Evolutionary conservation across 208 protist species (phyloP).

Genomic region (Leishmania tropica): DNA sequence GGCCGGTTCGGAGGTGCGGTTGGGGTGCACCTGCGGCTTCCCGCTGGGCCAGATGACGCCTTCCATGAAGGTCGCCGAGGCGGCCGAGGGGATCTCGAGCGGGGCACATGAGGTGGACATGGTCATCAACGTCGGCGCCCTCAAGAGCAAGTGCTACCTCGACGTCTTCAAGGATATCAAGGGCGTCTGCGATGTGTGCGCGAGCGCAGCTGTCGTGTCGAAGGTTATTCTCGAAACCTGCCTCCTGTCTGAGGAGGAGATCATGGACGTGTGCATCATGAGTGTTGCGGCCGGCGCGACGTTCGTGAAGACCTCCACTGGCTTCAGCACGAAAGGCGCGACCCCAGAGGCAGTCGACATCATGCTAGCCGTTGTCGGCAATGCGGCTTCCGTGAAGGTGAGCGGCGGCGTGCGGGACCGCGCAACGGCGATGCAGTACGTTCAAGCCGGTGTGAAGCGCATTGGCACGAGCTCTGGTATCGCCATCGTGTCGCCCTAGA

Average conservation of each 20-base stretch:
- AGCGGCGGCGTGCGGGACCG: slow-evolving; percentile 90
- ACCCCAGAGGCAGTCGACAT: slow-evolving; percentile 87
- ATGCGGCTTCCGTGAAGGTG: slow-evolving; percentile 84
- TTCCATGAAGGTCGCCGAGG: slow-evolving; percentile 86
- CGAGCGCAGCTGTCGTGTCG: slow-evolving; percentile 28
- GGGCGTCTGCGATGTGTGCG: slow-evolving; percentile 58
- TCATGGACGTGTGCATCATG: slow-evolving; percentile 91
- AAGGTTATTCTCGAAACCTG: slow-evolving; percentile 96
- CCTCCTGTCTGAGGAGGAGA: slow-evolving; percentile 85
- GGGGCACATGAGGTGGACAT: slow-evolving; percentile 96
- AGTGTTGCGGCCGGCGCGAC: slow-evolving; percentile 79
- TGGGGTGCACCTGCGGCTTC: slow-evolving; percentile 89
- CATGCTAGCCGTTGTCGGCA: slow-evolving; percentile 92
- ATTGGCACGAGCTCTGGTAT: slow-evolving; percentile 94
- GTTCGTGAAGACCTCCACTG: slow-evolving; percentile 97
- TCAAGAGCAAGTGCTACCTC: slow-evolving; percentile 88
- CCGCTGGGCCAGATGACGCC: slow-evolving; percentile 90
- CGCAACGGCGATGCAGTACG: slow-evolving; percentile 75
- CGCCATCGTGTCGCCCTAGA: slow-evolving; percentile 56
- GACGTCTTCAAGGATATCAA: slow-evolving; percentile 90
- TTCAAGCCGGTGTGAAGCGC: slow-evolving; percentile 78
- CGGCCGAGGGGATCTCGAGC: slow-evolving; percentile 49
- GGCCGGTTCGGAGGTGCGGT: slow-evolving; percentile 45
- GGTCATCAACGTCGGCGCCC: slow-evolving; percentile 92
- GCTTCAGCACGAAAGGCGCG: slow-evolving; percentile 91